Evolutionary conservation across 768 basidiomycete species (phyloP).

Genomic region (Mycena capillaripes): DNA sequence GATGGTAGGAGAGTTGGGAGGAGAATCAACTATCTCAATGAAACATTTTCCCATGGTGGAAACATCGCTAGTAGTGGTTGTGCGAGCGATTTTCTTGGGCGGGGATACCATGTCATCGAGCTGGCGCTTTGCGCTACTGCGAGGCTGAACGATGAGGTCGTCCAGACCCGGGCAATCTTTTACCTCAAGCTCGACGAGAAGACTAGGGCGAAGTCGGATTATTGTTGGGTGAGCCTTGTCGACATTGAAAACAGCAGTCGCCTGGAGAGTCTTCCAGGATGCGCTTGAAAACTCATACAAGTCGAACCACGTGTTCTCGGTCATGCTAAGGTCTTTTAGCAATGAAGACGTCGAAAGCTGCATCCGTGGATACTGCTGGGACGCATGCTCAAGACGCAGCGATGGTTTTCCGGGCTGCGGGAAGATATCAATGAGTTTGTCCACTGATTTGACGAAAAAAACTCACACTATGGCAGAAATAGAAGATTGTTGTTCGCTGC

Average conservation of each 20-base stretch:
- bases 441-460: background rate
- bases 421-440: background rate
- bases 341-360: background rate
- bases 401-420: background rate
- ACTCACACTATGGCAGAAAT: background rate
- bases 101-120: background rate
- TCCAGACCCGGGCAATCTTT: background rate
- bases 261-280: conserved; percentile 14
- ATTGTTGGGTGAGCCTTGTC: background rate
- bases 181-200: background rate
- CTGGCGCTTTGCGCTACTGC: background rate
- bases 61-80: background rate
- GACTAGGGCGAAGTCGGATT: conserved; percentile 9
- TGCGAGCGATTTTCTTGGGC: background rate
- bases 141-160: background rate
- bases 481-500: background rate
- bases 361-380: background rate
- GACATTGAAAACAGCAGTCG: background rate
- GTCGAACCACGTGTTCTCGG: background rate
- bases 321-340: background rate
- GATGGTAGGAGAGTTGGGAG: background rate
- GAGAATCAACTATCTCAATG: background rate
- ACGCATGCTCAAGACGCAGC: background rate
- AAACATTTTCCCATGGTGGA: background rate
- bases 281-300: background rate